Conservation (phyloP, 352 stramenopile genomes). For the Phytophthora megakarya region DNA sequence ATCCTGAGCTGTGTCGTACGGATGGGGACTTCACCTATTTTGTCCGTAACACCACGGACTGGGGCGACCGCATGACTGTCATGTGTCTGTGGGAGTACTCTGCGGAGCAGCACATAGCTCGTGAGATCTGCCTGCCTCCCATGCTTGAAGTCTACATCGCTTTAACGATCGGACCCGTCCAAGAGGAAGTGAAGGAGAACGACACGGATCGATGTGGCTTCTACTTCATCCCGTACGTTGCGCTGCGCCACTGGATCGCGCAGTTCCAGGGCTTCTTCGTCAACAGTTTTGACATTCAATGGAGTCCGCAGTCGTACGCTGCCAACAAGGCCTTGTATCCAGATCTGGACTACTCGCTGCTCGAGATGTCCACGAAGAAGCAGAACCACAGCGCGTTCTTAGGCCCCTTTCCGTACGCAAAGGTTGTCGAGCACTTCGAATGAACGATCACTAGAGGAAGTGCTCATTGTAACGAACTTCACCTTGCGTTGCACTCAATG, state of each 20-base stretch:
- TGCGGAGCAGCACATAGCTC: slow-evolving; percentile 40
- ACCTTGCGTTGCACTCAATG: too few species aligned
- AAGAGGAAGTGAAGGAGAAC: slow-evolving; percentile 69
- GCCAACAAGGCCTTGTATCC: slow-evolving; percentile 57
- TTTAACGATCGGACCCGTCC: slow-evolving; percentile 53
- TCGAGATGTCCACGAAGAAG: slow-evolving; percentile 66
- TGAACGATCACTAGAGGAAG: slow-evolving; percentile 7
- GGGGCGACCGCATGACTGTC: slow-evolving; percentile 82
- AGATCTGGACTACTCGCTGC: slow-evolving; percentile 67
- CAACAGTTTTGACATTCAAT: slow-evolving; percentile 82
- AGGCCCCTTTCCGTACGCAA: slow-evolving; percentile 75
- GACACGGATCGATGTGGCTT: slow-evolving; percentile 80
- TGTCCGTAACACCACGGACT: slow-evolving; percentile 80
- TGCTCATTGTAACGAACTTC: too few species aligned
- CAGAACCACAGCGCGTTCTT: slow-evolving; percentile 78
- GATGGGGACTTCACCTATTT: slow-evolving; percentile 76
- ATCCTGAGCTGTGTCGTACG: slow-evolving; percentile 55
- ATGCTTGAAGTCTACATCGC: slow-evolving; percentile 79
- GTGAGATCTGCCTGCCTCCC: slow-evolving; percentile 70
- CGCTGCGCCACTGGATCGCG: slow-evolving; percentile 72
- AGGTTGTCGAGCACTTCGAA: slow-evolving; percentile 57
- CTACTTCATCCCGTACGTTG: slow-evolving; percentile 86
- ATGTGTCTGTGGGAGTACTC: slow-evolving; percentile 88
- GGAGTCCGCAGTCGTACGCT: slow-evolving; percentile 68
- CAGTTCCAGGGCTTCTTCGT: slow-evolving; percentile 86